phyloP scores from a whole-genome alignment of 23 red algal genomes.

The Agarophyton chilense region DNA sequence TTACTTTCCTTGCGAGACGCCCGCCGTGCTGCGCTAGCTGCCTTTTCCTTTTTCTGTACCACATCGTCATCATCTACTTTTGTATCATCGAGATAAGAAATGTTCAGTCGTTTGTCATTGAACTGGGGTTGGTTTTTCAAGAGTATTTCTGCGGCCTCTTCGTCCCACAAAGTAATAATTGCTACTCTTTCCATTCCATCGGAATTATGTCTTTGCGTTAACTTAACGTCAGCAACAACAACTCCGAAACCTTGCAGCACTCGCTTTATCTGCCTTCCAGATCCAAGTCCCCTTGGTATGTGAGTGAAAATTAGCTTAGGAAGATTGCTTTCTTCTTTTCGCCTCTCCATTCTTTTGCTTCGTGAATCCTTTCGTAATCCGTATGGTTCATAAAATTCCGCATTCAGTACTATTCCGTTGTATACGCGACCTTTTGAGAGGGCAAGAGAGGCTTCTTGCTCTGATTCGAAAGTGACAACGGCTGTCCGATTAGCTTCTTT shows the following conservation, averaged over 20 bases:
- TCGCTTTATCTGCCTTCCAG: background rate
- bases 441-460: conserved; percentile 22
- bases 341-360: background rate
- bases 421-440: background rate
- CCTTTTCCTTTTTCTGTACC: background rate
- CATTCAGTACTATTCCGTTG: background rate
- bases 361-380: background rate
- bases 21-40: background rate
- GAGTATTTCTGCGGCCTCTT: background rate
- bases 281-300: conserved; percentile 10
- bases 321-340: background rate
- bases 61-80: background rate
- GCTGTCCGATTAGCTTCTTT: conserved; percentile 17
- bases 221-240: conserved; percentile 11
- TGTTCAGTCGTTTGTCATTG: background rate
- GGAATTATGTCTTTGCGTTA: background rate
- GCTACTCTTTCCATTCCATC: conserved; percentile 13
- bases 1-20: background rate
- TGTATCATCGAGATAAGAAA: background rate
- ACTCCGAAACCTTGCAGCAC: conserved; percentile 10
- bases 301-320: conserved; percentile 12
- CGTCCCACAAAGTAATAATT: conserved; percentile 26
- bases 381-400: conserved; percentile 3
- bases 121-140: conserved; percentile 18
- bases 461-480: conserved; percentile 42